These are phyloP conservation scores for Yamadazyma oceani DNA, from an alignment of 1,139 yeast genomes.

Conservation along the genomic window DNA sequence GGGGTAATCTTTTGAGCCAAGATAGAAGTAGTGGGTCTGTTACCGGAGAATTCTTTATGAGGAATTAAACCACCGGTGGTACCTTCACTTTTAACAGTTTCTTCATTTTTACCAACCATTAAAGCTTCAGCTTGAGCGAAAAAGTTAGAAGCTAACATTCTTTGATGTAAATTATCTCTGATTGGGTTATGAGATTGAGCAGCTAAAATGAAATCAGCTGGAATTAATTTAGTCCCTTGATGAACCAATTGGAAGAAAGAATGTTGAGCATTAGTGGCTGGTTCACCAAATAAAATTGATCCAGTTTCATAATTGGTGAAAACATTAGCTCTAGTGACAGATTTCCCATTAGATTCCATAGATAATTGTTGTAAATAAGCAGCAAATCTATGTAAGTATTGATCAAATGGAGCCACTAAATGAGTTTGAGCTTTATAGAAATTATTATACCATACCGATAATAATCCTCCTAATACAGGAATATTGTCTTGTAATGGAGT, in stretches of 20 bases:
- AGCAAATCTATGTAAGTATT: conserved; percentile 98
- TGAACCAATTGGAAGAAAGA: conserved; percentile 99
- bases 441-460: conserved; percentile 97
- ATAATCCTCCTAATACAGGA: conserved; percentile 88
- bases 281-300: conserved; percentile 94
- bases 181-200: conserved; percentile 98
- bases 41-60: conserved; percentile 95
- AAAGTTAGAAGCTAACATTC: conserved; percentile 96
- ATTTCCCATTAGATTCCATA: conserved; percentile 99
- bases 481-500: conserved; percentile 90
- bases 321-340: conserved; percentile 87
- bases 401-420: conserved; percentile 97
- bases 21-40: conserved; percentile 98
- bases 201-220: conserved; percentile 94
- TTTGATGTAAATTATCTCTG: conserved; percentile 90
- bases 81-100: conserved; percentile 85
- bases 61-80: conserved; percentile 83
- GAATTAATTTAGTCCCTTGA: conserved; percentile 97
- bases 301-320: conserved; percentile 96
- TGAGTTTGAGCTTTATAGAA: conserved; percentile 98
- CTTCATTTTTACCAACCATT: conserved; percentile 92
- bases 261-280: conserved; percentile 98
- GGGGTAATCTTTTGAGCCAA: conserved; percentile 95
- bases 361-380: conserved; percentile 98
- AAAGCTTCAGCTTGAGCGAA: conserved; percentile 98